Percentiles rank a stretch among this genome's conserved stretches.
Conservation (phyloP, 2,329 filamentous ascomycete species). For the Ascomycota sp. region DNA sequence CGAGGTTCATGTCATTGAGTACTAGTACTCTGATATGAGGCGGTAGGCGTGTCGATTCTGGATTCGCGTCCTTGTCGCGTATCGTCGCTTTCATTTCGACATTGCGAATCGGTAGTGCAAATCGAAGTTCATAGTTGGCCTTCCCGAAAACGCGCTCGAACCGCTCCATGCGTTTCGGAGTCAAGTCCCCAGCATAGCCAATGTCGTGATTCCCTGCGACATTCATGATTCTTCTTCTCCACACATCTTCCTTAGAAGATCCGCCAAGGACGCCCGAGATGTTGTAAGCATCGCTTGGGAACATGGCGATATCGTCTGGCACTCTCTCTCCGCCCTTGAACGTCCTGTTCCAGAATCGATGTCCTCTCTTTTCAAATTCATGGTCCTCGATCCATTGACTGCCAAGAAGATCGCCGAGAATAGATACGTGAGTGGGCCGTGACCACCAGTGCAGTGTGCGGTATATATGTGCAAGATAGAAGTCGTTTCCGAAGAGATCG, state of each 20-base stretch:
- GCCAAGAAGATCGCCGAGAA: conserved; percentile 78
- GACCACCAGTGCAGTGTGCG: conserved; percentile 69
- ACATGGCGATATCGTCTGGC: conserved; percentile 29
- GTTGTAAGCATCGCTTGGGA: conserved; percentile 27
- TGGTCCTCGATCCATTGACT: conserved; percentile 84
- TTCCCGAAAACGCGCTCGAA: conserved; percentile 77
- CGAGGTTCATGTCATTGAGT: conserved; percentile 85
- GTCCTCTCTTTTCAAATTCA: conserved; percentile 58
- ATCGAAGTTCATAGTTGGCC: conserved; percentile 77
- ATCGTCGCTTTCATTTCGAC: conserved; percentile 18
- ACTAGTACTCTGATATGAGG: conserved; percentile 67
- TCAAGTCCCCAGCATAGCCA: conserved; percentile 85
- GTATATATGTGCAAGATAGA: conserved; percentile 86
- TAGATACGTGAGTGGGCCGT: conserved; percentile 65
- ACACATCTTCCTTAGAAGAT: conserved; percentile 26
- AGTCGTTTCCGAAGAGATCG: conserved; percentile 85
- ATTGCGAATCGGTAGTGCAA: conserved; percentile 30
- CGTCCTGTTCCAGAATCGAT: conserved; percentile 62
- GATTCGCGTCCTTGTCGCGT: conserved; percentile 20
- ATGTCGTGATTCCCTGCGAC: conserved; percentile 92
- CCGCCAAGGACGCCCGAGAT: conserved; percentile 27
- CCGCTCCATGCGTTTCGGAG: conserved; percentile 48
- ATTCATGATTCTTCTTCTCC: conserved; percentile 67
- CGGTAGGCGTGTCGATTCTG: conserved; percentile 23
- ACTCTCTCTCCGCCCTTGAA: conserved; percentile 51